Evolutionary conservation across 169 alveolate genomes (phyloP).

Genomic region (Plasmodium fragile): DNA sequence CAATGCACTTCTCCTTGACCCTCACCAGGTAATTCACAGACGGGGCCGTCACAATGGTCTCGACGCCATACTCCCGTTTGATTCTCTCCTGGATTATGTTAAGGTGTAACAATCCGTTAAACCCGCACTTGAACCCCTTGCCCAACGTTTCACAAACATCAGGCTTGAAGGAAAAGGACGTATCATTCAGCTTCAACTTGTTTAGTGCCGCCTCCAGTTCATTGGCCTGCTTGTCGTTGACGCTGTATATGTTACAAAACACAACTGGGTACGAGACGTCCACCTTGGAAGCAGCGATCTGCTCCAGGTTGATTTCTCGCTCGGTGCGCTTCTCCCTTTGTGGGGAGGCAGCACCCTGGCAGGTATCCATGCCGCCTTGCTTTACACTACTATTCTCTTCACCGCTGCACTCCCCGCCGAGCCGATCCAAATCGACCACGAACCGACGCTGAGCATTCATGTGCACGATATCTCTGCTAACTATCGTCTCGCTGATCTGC

Average conservation of each 20-base stretch:
- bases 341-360: not conserved
- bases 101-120: conserved; percentile 95
- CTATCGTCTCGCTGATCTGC: conserved; percentile 33
- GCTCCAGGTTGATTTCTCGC: conserved; percentile 7
- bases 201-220: conserved; percentile 86
- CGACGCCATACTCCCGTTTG: conserved; percentile 91
- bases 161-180: conserved; percentile 88
- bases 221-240: conserved; percentile 83
- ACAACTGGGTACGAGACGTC: conserved; percentile 91
- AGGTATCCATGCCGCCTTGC: conserved; percentile 56
- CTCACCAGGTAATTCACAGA: conserved; percentile 85
- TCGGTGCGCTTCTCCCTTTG: not conserved
- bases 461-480: conserved; percentile 11
- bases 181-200: conserved; percentile 92
- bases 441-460: conserved; percentile 9
- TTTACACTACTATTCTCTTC: conserved; percentile 1
- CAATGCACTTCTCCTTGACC: conserved; percentile 76
- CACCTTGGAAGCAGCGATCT: conserved; percentile 39
- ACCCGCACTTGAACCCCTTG: conserved; percentile 95
- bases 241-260: conserved; percentile 93
- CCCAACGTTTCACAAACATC: conserved; percentile 93
- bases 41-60: conserved; percentile 93
- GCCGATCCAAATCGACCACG: conserved; percentile 37
- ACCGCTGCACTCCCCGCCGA: not conserved
- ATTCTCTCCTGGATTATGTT: conserved; percentile 94